These are phyloP conservation scores for Lanzia echinophila DNA, from an alignment of 2,329 filamentous ascomycete genomes.

Conservation along the genomic window DNA sequence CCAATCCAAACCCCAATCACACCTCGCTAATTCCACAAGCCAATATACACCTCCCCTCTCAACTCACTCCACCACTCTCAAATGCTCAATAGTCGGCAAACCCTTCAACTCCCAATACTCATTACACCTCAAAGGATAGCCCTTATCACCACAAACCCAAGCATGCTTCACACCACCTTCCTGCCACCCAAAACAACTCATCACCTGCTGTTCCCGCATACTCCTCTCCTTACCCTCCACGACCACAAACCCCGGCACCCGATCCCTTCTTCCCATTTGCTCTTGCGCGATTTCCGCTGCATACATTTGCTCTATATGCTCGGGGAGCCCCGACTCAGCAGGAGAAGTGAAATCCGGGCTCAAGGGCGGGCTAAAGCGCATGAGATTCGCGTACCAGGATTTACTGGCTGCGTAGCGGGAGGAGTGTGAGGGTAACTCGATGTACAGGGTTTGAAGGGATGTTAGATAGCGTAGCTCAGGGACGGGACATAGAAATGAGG, in stretches of 20 bases:
- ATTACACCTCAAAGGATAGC: neutral
- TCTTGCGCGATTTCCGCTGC: neutral
- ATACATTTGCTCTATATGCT: neutral
- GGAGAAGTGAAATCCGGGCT: neutral
- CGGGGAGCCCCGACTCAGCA: neutral
- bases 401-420: neutral
- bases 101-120: constrained; percentile 1
- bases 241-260: neutral
- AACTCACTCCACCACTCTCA: neutral
- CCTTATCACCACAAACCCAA: constrained; percentile 3
- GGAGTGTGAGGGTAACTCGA: neutral
- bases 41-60: neutral
- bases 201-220: constrained; percentile 6
- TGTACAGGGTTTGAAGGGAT: neutral
- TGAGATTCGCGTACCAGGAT: neutral
- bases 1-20: neutral
- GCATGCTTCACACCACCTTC: neutral
- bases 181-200: constrained; percentile 6
- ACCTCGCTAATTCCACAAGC: neutral
- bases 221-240: neutral
- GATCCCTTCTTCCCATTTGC: neutral
- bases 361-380: neutral
- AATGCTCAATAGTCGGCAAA: neutral
- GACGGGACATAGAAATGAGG: constrained; percentile 1
- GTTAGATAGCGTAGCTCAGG: neutral